These are phyloP conservation scores for Galerina marginata DNA, from an alignment of 768 basidiomycete species.

Conservation along the genomic window DNA sequence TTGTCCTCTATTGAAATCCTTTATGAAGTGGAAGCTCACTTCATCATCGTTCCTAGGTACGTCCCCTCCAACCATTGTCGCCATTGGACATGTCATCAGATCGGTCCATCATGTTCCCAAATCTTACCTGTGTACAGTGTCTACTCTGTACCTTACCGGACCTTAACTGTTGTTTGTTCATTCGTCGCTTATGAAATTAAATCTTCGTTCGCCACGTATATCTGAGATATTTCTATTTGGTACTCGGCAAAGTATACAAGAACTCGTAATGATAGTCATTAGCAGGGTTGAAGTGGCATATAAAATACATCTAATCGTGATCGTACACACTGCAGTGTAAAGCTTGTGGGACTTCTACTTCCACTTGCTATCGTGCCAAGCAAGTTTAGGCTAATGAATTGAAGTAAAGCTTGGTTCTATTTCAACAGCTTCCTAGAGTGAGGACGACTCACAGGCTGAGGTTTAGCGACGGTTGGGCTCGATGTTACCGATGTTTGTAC, in stretches of 20 bases:
- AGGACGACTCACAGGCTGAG: slow-evolving; percentile 13
- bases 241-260: background rate
- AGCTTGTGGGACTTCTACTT: background rate
- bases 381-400: slow-evolving; percentile 1
- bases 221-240: too few relatives aligned
- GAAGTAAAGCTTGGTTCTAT: background rate
- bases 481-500: background rate
- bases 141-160: background rate
- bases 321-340: too few relatives aligned
- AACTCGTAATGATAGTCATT: too few relatives aligned
- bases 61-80: background rate
- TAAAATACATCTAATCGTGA: too few relatives aligned
- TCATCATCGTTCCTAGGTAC: slow-evolving; percentile 9
- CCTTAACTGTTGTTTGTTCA: too few relatives aligned
- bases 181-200: background rate
- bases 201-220: too few relatives aligned
- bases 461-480: slow-evolving; percentile 8
- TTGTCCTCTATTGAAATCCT: background rate
- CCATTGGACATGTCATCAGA: background rate
- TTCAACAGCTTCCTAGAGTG: too few relatives aligned
- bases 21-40: slow-evolving; percentile 1
- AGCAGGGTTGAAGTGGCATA: too few relatives aligned
- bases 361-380: slow-evolving; percentile 7
- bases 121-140: background rate
- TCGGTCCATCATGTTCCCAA: background rate